Percentiles rank a stretch among this genome's conserved stretches.
Conservation (phyloP, 2,329 filamentous ascomycete genomes). For the Aspergillus pseudonomiae region DNA sequence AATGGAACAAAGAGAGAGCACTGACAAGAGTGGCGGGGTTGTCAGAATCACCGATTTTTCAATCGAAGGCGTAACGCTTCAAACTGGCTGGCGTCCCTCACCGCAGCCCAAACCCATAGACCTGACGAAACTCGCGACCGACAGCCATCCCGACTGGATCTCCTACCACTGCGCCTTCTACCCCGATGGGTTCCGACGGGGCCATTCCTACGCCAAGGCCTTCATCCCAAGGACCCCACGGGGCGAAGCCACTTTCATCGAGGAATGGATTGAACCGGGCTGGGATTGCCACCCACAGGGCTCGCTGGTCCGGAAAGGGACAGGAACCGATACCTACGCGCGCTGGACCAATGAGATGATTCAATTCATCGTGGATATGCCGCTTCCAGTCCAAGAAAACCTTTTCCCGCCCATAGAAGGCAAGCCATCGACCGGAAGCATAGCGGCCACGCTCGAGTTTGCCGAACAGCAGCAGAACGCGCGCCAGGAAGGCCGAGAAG, state of each 20-base stretch:
- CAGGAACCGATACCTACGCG: not conserved
- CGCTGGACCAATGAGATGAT: slow-evolving; percentile 5
- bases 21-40: not conserved
- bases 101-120: not conserved
- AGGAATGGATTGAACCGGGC: slow-evolving; percentile 8
- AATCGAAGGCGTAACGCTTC: not conserved
- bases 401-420: not conserved
- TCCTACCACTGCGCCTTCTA: slow-evolving; percentile 5
- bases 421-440: not conserved
- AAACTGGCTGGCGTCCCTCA: slow-evolving; percentile 1
- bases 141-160: slow-evolving; percentile 6
- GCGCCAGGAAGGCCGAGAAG: not conserved
- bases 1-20: not conserved
- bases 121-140: not conserved
- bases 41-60: not conserved
- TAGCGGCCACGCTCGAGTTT: not conserved
- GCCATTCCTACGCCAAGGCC: not conserved
- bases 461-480: not conserved
- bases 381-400: not conserved
- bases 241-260: not conserved
- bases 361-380: not conserved
- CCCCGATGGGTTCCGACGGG: not conserved
- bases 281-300: slow-evolving; percentile 5
- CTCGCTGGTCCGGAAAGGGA: not conserved
- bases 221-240: not conserved